These are phyloP conservation scores for Coemansia reversa DNA, from an alignment of 192 early-diverging fungal species.

Conservation along the genomic window DNA sequence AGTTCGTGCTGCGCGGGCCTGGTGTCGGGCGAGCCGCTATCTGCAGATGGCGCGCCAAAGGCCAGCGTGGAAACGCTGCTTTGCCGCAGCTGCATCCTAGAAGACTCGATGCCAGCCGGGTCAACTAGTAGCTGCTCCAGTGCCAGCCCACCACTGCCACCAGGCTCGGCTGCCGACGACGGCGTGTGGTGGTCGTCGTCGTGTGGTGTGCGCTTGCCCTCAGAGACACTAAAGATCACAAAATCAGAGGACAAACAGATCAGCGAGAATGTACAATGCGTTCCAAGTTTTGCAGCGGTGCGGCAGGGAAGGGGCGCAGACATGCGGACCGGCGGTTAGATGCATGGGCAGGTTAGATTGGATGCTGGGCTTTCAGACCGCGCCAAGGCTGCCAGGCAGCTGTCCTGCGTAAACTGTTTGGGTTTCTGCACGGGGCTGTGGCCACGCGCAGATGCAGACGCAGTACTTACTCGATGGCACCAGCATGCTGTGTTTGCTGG, in stretches of 20 bases:
- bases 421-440: too few species aligned
- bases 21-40: neutral
- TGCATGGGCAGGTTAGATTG: too few species aligned
- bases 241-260: neutral
- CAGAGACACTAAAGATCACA: conserved; percentile 25
- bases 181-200: conserved; percentile 27
- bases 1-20: conserved; percentile 1
- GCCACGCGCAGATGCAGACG: too few species aligned
- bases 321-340: too few species aligned
- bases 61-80: neutral
- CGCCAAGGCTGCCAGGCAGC: neutral
- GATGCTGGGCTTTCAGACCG: neutral
- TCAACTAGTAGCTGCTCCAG: conserved; percentile 9
- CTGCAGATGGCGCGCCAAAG: neutral
- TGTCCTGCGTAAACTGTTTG: too few species aligned
- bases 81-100: neutral
- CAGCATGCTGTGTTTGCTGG: conserved; percentile 10
- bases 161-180: conserved; percentile 4
- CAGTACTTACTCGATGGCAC: conserved; percentile 43
- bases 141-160: conserved; percentile 7
- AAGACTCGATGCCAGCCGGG: neutral
- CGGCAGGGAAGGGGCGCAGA: too few species aligned
- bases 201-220: conserved; percentile 29
- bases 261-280: neutral
- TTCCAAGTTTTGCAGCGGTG: neutral